Evolutionary conservation across 495 filamentous ascomycete genomes (phyloP), one percentile per base, ranked within the genome.

Genomic region (Amphirosellinia nigrospora): DNA sequence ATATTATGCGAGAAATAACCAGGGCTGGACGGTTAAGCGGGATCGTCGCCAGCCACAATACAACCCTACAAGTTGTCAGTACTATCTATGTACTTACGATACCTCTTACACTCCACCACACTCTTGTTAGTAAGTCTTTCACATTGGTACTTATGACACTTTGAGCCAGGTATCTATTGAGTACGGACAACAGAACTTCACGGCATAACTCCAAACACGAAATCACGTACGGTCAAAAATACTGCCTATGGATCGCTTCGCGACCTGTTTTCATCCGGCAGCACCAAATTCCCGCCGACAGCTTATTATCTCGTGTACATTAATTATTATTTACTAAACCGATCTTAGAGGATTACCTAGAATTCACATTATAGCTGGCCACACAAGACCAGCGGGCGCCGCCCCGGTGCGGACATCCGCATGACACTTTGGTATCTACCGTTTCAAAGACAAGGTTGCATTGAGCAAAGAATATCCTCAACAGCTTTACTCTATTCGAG

Each of bases 41-140:
- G 69, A 72, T 66, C 70, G 68, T 66, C 70, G 66, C 69, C 71
- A 78, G 74, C 74, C 74, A 76, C 69, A 70, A 64, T 71, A 60
- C 67, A 32, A 69, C 67, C 69, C 66, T 67, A 68, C 45, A 56
- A 58, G 39, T 48, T 58, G 30, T 23, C 34, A 62, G 58, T 59
- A 68, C 66, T n/a, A n/a, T n/a, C n/a, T n/a, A n/a, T n/a, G 39
- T 68, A 45, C n/a, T 10, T 15, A 43, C 3, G 23, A 30, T 41
- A 68, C 26, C 43, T 68, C 48, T 21, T 64, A 32, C 60, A 15
- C 60, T 63, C n/a, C 60, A 63, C 36, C 15, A 28, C 28, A 48
- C 39, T 28, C 46, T 52, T 52, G 11, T 21, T 48, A 50, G 28
- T 7, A 36, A 6, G n/a, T 21, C 30, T 38, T 39, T 55, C 23